A percentile compares a stretch with the other conserved stretches of the same genome.
Evolutionary conservation across 352 stramenopile genomes (phyloP).

Genomic region (Pythium vanterpoolii): DNA sequence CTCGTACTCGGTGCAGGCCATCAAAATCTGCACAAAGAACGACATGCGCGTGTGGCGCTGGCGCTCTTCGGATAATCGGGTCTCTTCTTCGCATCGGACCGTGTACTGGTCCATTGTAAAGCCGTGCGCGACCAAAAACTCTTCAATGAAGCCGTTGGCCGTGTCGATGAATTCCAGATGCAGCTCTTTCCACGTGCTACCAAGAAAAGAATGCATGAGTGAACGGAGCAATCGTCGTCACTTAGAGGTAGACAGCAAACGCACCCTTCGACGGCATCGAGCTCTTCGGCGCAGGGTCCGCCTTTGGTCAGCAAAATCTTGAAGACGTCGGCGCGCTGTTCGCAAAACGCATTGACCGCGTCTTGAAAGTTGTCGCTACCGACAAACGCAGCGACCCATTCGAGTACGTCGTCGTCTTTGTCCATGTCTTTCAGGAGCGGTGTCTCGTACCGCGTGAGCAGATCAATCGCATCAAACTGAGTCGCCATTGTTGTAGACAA

Average conservation of each 20-base stretch:
- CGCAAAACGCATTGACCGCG: conserved; percentile 60
- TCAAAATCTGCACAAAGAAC: conserved; percentile 80
- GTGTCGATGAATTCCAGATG: conserved; percentile 70
- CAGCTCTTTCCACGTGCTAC: conserved; percentile 60
- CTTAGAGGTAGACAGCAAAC: conserved; percentile 8
- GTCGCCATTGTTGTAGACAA: conserved; percentile 26
- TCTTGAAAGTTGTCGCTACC: conserved; percentile 71
- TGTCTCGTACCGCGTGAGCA: conserved; percentile 76
- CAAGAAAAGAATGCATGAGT: not conserved
- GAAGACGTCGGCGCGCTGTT: conserved; percentile 55
- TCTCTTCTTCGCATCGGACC: conserved; percentile 66
- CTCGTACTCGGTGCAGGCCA: conserved; percentile 78
- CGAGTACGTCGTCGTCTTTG: conserved; percentile 68
- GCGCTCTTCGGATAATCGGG: conserved; percentile 60
- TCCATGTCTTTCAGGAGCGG: conserved; percentile 84
- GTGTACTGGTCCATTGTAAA: conserved; percentile 79
- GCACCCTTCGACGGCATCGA: conserved; percentile 58
- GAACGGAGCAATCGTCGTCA: no score
- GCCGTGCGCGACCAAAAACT: conserved; percentile 48
- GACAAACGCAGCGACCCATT: conserved; percentile 75
- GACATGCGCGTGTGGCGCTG: conserved; percentile 73
- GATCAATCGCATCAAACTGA: conserved; percentile 75
- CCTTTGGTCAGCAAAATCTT: conserved; percentile 60
- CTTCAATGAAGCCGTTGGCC: conserved; percentile 65
- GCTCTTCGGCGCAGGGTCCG: conserved; percentile 47